Base-by-base conservation (phyloP, 768 basidiomycete genomes). In the Solioccasus polychromus region DNA sequence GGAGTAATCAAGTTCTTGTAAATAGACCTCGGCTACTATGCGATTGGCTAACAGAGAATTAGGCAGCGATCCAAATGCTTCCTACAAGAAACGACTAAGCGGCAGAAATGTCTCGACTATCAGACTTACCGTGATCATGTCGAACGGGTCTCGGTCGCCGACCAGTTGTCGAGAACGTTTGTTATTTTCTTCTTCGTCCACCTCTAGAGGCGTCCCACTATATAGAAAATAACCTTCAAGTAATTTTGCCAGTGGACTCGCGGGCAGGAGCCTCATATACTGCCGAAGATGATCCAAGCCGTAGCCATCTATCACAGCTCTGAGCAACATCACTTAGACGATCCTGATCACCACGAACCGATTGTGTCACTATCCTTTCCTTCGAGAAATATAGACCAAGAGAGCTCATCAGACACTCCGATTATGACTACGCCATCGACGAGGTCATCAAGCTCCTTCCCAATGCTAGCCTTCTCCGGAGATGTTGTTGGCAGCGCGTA, bases 371-470 rank as follows among this genome's bases (percentile, higher is more conserved):
- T 75, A 60, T 98, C 85, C 44, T 71, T 78, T 50, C 80, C 76
- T 58, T 98, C 91, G 35, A 97, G 71, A 50, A 75, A 81, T 4
- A 87, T 63, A 22, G 68, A 73, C 95, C 96, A 99, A 1, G 88
- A 92, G 20, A 84, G 61, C 57, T 90, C 85, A 55, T 96, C 86
- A 0, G 82, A 78, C 8, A 93, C 77, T 14, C 74, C 71, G 17
- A 99, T 71, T 6, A 95, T 66, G 3, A 96, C 77, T 24, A 82
- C 79, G 3, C 92, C 93, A 14, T 78, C 71, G 2, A 89, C 75
- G 25, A 96, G 68, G 15, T 80, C 78, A 32, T 90, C 79, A 10
- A 96, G 71, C 53, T 90, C 83, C 8, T 63, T 58, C n/a, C 80
- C 68, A 8, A 86, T 59, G 19, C 61, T 54, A 15, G 55, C 58